A percentile compares a stretch with the other conserved stretches of the same genome.
phyloP scores from a whole-genome alignment of 2,329 filamentous ascomycete species.

The Tolypocladium tropicale region DNA sequence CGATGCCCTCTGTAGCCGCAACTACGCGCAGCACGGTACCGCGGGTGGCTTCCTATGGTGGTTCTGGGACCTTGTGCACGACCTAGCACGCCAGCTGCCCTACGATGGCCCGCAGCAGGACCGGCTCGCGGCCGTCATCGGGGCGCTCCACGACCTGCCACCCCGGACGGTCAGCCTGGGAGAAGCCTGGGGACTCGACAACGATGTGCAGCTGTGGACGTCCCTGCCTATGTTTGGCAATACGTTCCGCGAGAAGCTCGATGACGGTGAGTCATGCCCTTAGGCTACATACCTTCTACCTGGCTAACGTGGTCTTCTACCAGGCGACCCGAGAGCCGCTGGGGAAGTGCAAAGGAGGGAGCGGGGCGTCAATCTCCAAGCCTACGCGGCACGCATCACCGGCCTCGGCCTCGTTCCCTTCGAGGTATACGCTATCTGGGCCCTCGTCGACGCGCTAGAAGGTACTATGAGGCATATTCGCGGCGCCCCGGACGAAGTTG shows the following conservation, averaged over 20 bases:
- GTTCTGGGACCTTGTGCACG: conserved; percentile 13
- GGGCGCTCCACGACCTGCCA: conserved; percentile 3
- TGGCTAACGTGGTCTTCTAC: neutral
- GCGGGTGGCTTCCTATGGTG: conserved; percentile 9
- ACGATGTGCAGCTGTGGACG: conserved; percentile 2
- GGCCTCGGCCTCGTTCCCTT: neutral
- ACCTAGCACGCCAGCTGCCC: conserved; percentile 10
- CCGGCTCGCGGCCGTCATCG: conserved; percentile 2
- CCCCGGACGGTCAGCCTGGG: neutral
- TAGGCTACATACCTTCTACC: neutral
- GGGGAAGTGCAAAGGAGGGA: neutral
- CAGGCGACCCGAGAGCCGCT: conserved; percentile 1
- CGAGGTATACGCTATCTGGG: conserved; percentile 7
- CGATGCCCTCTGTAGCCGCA: neutral
- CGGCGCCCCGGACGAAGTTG: conserved; percentile 6
- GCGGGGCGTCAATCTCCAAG: neutral
- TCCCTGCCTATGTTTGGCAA: conserved; percentile 3
- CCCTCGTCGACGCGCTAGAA: conserved; percentile 7
- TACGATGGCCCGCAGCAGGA: conserved; percentile 8
- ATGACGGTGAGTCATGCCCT: neutral
- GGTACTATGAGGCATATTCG: conserved; percentile 6
- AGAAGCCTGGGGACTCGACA: neutral
- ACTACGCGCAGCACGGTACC: neutral
- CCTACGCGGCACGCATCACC: conserved; percentile 4
- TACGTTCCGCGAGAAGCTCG: neutral